Base-by-base conservation (phyloP, 495 filamentous ascomycete genomes). In the Geopyxis carbonaria region DNA sequence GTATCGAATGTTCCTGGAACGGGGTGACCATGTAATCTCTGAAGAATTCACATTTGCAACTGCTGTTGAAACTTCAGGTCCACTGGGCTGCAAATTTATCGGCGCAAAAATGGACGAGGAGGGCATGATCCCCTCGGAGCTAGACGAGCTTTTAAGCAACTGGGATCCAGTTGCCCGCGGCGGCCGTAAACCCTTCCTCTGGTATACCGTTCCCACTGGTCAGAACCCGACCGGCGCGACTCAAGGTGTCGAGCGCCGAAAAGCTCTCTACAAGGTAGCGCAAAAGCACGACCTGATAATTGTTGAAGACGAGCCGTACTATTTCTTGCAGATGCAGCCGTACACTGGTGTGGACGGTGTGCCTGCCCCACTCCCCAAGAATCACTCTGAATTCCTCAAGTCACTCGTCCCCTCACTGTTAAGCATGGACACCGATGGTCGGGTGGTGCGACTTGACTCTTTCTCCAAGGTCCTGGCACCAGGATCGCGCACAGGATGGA, bases 301-400 rank as follows among this genome's bases (percentile, higher is more conserved):
- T 57, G 52, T 95, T 45, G 87, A 95, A 60, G 87, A 95, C 56
- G 87, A 95, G 55, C 87, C 87, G n/a, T 93, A 93, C 61, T 79
- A 81, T 58, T 97, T 87, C 64, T 66, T 97, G 35, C 89, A 97
- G 62, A 93, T 97, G 84, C 73, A 81, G 55, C 74, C 81, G 1
- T 89, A 86, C 59, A 65, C 65, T 10, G 70, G 71, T 18, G 55
- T 63, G 21, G 58, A 66, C 36, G 57, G 59, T 14, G 57, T 63
- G 2, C 61, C 70, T 2, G 57, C 61, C 2, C 61, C 52, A 19
- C 46, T 59, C 20, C 55, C 57, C 0, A 37, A 46, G 31, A 51
- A 22, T 28, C 44, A 55, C 15, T 46, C 56, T 1, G 60, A 63
- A 8, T 75, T 72, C 49, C 55, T 76, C 29, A 43, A 51, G 2